phyloP scores from a whole-genome alignment of 2,329 filamentous ascomycete genomes.

The Blastomyces gilchristii region DNA sequence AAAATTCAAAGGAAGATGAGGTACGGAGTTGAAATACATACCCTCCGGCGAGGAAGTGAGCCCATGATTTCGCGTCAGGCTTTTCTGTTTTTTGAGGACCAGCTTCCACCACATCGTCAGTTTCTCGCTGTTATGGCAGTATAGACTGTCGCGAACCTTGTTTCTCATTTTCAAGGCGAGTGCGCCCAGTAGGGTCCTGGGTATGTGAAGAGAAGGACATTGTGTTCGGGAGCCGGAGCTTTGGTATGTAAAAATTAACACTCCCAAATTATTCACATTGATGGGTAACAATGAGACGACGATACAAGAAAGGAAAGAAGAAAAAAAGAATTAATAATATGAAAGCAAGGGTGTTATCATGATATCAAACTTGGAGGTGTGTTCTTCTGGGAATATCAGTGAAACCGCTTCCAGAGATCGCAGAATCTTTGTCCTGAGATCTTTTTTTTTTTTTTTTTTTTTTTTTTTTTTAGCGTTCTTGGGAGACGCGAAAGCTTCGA shows the following conservation, averaged over 20 bases:
- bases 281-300: background rate
- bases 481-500: background rate
- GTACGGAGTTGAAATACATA: constrained; percentile 37
- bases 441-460: background rate
- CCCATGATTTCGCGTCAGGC: constrained; percentile 60
- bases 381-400: background rate
- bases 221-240: background rate
- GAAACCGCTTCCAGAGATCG: background rate
- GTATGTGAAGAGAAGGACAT: constrained; percentile 20
- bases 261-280: constrained; percentile 4
- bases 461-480: background rate
- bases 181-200: constrained; percentile 21
- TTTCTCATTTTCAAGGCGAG: constrained; percentile 18
- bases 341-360: background rate
- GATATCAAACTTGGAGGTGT: background rate
- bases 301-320: background rate
- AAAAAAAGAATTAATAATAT: background rate
- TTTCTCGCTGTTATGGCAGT: constrained; percentile 28
- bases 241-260: background rate
- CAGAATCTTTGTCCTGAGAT: background rate
- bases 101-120: constrained; percentile 25
- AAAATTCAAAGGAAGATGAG: background rate
- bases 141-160: constrained; percentile 14
- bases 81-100: constrained; percentile 21
- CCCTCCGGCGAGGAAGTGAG: constrained; percentile 85